Base-by-base conservation (phyloP, 805 yeast genomes). In the Pichia thaimueangensis region DNA sequence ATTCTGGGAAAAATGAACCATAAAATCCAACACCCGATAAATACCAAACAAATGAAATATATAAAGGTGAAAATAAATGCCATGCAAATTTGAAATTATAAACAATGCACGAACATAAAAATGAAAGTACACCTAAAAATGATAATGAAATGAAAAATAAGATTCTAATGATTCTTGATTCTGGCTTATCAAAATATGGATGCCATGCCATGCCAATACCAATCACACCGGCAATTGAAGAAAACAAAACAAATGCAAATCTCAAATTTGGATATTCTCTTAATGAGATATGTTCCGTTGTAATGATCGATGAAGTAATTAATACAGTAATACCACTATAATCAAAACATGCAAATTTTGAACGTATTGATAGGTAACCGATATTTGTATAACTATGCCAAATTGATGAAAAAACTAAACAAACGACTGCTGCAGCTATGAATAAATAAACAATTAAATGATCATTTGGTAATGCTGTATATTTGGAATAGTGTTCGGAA, bases 371-470 rank as follows among this genome's bases (percentile, higher is more conserved):
- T 35, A 83, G 61, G 39, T 73, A 72, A 15, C 91, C 77, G 49
- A 87, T 84, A 47, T 87, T 80, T 45, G 83, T 77, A 63, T 87
- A 89, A 4, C 97, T 85, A 63, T 91, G 98, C 97, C 97, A 91
- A 32, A 82, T 64, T 2, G 81, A 78, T 1, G 96, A 87, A 34
- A 91, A 82, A 7, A 77, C 45, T 45, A 91, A 67, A 60, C 97
- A 93, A 50, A 80, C 76, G 48, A 85, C 57, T 13, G 93, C 82
- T 2, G 95, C 87, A 8, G 69, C 48, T 35, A 91, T 63, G 50
- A 86, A 91, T 15, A 79, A 56, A 48, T 76, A 74, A 57, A 85
- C 71, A 19, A 81, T 74, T 8, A 73, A 41, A 40, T 75, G 73
- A 55, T 73, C 78, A 20, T 57, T 33, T 5, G 57, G 39, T 3